Evolutionary conservation across 257 asterid species (phyloP), one percentile per base, ranked within the genome.

Genomic region (Scutellaria barbata): DNA sequence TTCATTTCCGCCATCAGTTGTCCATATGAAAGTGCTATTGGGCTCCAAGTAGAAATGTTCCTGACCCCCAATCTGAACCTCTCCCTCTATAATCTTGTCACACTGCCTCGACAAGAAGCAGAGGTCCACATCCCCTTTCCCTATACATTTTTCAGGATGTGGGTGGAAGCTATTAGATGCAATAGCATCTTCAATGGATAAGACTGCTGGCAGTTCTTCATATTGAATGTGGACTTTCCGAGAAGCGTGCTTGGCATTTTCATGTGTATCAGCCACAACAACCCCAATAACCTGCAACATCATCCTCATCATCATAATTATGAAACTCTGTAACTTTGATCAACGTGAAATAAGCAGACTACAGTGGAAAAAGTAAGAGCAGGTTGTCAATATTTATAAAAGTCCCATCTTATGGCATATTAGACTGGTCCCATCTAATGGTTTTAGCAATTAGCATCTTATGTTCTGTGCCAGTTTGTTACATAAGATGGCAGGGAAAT

Each of bases 31-130:
- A 74, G 92, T 91, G 82, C 93, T 81, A 47, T 94, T 69, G 46
- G 99, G 90, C 91, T 94, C 99, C 86, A 94, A 84, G 81, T 94
- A 94, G 85, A 94, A 94, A 80, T 94, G 99, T 79, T 94, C 99
- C 80, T 94, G 98, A 71, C 99, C 98, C 43, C 96, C 99, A 4
- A 94, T 85, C 58, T 69, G 89, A 66, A 94, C 95, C 71, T 88
- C 86, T 37, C 99, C 99, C 83, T 89, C 95, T 50, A 94, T 83
- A 46, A 88, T 88, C 79, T 84, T 91, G 76, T 88, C 96, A 80
- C 98, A 94, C 81, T 86, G 87, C 56, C 76, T 82, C 6, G 96
- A 86, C 70, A 66, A 81, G 82, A 94, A 84, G 82, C 96, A 94
- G 25, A 17, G 76, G 53, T 84, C 89, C 56, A 85, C 93, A 53